Evolutionary conservation across 2,329 filamentous ascomycete genomes (phyloP), one percentile per base, ranked within the genome.

Genomic region (Lomentospora prolificans): DNA sequence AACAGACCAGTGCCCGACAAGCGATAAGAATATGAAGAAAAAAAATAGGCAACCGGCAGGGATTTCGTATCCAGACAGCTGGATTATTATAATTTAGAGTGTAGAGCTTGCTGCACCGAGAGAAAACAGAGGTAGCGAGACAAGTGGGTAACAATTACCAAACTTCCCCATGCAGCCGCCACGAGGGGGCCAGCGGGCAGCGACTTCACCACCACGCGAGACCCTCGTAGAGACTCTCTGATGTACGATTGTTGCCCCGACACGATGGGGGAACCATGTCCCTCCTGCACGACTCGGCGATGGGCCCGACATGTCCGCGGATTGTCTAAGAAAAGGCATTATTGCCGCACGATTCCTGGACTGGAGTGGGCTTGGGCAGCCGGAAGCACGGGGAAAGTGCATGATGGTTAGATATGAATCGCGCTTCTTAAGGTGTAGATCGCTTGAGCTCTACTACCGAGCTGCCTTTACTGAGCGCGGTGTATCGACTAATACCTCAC

Each of bases 231-330:
- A 48, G 44, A 25, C 12, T 22, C 12, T 27, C 22, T 14, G 22
- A 48, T 12, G 44, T 4, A 27, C 12, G 22, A 10, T 9, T 14
- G 44, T 12, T 22, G 22, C 44, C 12, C 44, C 22, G 44, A 48
- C 10, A 19, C n/a, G n/a, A 51, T 17, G 50, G 25, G 5, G 22
- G 2, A 31, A 14, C n/a, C 7, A 44, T 12, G 33, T 27, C 6
- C 44, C 8, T 55, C 44, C 41, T 55, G 53, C 53, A 55, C 53
- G 41, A 48, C 41, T 55, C 53, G 53, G 53, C 36, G 41, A 53
- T 39, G 51, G 51, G 30, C 14, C 51, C 51, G 51, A 36, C 17
- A 14, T 24, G 22, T n/a, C 51, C 51, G 51, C n/a, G 22, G 33
- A 22, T 53, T 10, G 8, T 14, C 25, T 25, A 5, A 24, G 30